These are phyloP conservation scores for Tirmania nivea DNA, from an alignment of 495 filamentous ascomycete genomes.

Conservation along the genomic window DNA sequence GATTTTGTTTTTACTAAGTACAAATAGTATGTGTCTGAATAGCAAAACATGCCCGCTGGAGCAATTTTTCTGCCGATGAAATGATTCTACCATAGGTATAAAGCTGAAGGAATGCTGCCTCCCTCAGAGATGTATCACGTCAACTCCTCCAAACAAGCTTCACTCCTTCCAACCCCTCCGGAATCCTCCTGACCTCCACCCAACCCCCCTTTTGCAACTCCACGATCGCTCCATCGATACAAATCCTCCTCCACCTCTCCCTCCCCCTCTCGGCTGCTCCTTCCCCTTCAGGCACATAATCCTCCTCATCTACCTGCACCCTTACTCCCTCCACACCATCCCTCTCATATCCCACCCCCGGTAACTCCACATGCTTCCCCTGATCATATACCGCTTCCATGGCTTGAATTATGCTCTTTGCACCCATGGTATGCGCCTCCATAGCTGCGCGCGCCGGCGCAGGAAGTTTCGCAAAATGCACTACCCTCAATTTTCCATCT, in stretches of 20 bases:
- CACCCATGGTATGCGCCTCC: slow-evolving; percentile 2
- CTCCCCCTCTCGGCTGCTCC: not conserved
- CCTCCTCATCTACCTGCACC: slow-evolving; percentile 36
- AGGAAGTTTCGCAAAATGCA: slow-evolving; percentile 42
- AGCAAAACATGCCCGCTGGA: too few species aligned
- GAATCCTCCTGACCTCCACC: slow-evolving; percentile 32
- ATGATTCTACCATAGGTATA: too few species aligned
- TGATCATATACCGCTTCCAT: slow-evolving; percentile 55
- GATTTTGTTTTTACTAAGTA: too few species aligned
- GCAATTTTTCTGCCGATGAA: too few species aligned
- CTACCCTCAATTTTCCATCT: slow-evolving; percentile 41
- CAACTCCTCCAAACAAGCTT: not conserved
- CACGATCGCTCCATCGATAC: slow-evolving; percentile 73
- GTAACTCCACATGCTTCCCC: slow-evolving; percentile 45
- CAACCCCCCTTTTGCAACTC: slow-evolving; percentile 45
- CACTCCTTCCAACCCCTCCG: not conserved
- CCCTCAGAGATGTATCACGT: too few species aligned
- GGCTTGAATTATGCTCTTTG: slow-evolving; percentile 44
- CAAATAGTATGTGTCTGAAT: too few species aligned
- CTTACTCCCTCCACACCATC: slow-evolving; percentile 41
- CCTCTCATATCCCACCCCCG: slow-evolving; percentile 40
- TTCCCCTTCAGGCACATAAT: slow-evolving; percentile 11
- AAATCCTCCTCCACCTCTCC: slow-evolving; percentile 57
- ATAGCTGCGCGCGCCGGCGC: not conserved
- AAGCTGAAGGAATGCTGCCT: too few species aligned